Conservation (phyloP, 2,329 filamentous ascomycete genomes). For the Penicillium sp. region DNA sequence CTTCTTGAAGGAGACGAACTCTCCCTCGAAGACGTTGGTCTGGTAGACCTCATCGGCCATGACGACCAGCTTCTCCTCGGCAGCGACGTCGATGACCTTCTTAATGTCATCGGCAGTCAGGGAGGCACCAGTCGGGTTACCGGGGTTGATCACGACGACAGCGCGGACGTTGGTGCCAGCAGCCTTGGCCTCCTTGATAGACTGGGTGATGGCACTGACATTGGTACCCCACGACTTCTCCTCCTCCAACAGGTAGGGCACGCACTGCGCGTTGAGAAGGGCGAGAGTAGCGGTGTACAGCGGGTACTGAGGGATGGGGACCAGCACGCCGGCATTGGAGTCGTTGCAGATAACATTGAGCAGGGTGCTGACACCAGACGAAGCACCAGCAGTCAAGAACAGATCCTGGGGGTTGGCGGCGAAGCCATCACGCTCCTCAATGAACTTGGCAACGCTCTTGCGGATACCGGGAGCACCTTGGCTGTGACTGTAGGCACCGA, state of each 20-base stretch:
- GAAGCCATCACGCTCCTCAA: slow-evolving; percentile 90
- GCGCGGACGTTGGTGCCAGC: slow-evolving; percentile 86
- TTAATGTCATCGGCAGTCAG: slow-evolving; percentile 79
- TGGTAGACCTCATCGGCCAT: slow-evolving; percentile 99
- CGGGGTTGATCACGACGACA: slow-evolving; percentile 97
- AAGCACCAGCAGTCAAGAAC: slow-evolving; percentile 90
- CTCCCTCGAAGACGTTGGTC: slow-evolving; percentile 94
- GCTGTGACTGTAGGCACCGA: slow-evolving; percentile 95
- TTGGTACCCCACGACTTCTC: slow-evolving; percentile 85
- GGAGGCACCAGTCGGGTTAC: slow-evolving; percentile 93
- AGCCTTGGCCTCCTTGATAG: slow-evolving; percentile 74
- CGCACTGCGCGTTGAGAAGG: slow-evolving; percentile 81
- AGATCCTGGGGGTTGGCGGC: slow-evolving; percentile 79
- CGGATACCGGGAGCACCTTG: slow-evolving; percentile 86
- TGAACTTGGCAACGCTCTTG: slow-evolving; percentile 88
- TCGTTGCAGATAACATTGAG: slow-evolving; percentile 84
- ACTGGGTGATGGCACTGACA: slow-evolving; percentile 73
- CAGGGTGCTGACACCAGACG: slow-evolving; percentile 91
- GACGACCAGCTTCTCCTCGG: slow-evolving; percentile 82
- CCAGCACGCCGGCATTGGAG: slow-evolving; percentile 79
- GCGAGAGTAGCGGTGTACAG: slow-evolving; percentile 94
- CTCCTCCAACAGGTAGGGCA: slow-evolving; percentile 95
- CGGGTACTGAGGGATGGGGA: slow-evolving; percentile 97
- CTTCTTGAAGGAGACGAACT: slow-evolving; percentile 96
- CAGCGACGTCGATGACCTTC: slow-evolving; percentile 84